phyloP scores from a whole-genome alignment of 2,329 filamentous ascomycete genomes.

The Fusarium camptoceras region DNA sequence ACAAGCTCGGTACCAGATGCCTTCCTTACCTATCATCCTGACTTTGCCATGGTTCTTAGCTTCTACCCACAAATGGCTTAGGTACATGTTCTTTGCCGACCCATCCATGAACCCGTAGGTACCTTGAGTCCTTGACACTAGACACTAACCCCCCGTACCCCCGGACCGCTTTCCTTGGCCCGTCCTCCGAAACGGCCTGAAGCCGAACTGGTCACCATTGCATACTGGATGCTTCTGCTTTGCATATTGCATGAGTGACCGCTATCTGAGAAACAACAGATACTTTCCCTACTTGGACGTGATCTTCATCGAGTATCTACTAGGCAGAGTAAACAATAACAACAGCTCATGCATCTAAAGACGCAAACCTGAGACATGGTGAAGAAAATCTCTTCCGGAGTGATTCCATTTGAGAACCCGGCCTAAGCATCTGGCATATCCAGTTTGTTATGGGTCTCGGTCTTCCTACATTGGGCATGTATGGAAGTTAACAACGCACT shows the following conservation, averaged over 20 bases:
- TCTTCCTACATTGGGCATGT: constrained; percentile 2
- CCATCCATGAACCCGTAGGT: constrained; percentile 6
- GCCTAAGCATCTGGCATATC: constrained; percentile 2
- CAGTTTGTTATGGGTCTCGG: constrained; percentile 1
- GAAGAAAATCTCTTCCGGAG: background rate
- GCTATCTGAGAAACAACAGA: constrained; percentile 16
- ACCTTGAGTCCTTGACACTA: background rate
- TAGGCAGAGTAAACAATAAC: background rate
- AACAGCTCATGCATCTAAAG: constrained; percentile 1
- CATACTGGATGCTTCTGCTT: constrained; percentile 5
- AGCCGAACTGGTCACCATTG: constrained; percentile 23
- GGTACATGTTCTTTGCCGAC: constrained; percentile 7
- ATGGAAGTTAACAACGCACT: constrained; percentile 10
- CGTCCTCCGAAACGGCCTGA: constrained; percentile 26
- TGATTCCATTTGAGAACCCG: background rate
- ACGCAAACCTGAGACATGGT: background rate
- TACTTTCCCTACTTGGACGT: constrained; percentile 1
- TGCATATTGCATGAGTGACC: constrained; percentile 32
- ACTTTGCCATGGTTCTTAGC: constrained; percentile 2
- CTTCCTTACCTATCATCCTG: constrained; percentile 1
- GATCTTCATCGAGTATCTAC: background rate
- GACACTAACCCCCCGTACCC: constrained; percentile 17
- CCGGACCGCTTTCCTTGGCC: constrained; percentile 30
- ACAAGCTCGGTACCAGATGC: constrained; percentile 6
- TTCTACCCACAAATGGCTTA: background rate